Evolutionary conservation across 2,329 filamentous ascomycete genomes (phyloP).

Genomic region (Ceratocystis papillata): DNA sequence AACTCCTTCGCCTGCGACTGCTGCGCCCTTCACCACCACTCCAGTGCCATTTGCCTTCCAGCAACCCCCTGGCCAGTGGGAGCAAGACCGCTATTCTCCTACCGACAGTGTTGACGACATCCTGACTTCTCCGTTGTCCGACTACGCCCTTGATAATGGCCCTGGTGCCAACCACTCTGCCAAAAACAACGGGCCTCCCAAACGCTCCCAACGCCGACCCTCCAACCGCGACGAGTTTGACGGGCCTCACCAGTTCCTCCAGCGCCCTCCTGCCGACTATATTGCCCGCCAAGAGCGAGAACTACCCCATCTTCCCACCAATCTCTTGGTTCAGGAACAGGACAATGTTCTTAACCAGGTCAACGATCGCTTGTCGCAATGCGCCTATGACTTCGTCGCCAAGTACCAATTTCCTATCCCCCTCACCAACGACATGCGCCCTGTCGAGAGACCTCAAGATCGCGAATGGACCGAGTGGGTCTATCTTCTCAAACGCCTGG

Average conservation of each 20-base stretch:
- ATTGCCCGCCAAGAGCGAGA: constrained; percentile 69
- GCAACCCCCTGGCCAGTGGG: constrained; percentile 33
- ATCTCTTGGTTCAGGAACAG: constrained; percentile 73
- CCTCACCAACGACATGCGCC: constrained; percentile 69
- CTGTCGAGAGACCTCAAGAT: constrained; percentile 61
- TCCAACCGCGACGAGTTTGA: constrained; percentile 85
- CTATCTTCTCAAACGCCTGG: constrained; percentile 71
- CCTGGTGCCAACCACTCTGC: constrained; percentile 33
- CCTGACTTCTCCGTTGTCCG: constrained; percentile 48
- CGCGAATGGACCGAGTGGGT: constrained; percentile 91
- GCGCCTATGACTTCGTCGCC: constrained; percentile 81
- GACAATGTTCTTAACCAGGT: constrained; percentile 69
- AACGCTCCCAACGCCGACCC: constrained; percentile 53
- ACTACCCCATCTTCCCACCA: constrained; percentile 70
- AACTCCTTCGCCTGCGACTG: constrained; percentile 34
- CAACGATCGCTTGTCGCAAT: constrained; percentile 74
- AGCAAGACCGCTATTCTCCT: constrained; percentile 43
- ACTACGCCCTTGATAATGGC: constrained; percentile 47
- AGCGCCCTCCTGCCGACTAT: constrained; percentile 58
- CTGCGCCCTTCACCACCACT: constrained; percentile 23
- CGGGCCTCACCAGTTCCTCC: constrained; percentile 71
- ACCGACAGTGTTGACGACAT: constrained; percentile 50
- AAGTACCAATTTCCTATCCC: constrained; percentile 87
- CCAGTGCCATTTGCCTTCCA: constrained; percentile 22
- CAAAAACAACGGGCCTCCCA: constrained; percentile 29